Evolutionary conservation across 1,284 basidiomycete species (phyloP), one percentile per base, ranked within the genome.

Genomic region (Leccinum fallax): DNA sequence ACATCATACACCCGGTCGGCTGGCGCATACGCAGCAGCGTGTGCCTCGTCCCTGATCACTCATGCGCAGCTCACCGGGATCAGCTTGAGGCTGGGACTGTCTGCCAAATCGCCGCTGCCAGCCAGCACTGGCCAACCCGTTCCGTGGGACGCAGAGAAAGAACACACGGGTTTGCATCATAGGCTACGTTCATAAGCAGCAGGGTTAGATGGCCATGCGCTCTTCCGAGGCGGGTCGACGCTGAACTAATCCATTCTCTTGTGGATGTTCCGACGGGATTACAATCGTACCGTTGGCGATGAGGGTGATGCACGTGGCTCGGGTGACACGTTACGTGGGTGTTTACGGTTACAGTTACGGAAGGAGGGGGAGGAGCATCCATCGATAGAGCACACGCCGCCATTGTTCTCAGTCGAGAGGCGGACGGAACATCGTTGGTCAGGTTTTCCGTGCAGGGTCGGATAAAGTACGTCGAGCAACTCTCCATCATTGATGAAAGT

Each of bases 241-340:
- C 65, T 61, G 13, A 62, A 69, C 58, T 63, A 56, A 5, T 66
- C 63, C 5, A 58, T 66, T 16, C 24, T 64, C 55, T 46, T 71
- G 57, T 56, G 59, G n/a, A 43, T 58, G 30, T 67, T 66, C 63
- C 66, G 56, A 53, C 55, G 59, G 61, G 40, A 62, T 43, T 7
- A 9, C 7, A 16, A 49, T 26, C 7, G 13, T 24, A 24, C 21
- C 49, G 9, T 15, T 24, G 48, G 48, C 15, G 11, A 51, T 26
- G 24, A 13, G 13, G 15, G 48, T 3, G 19, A 13, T 46, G 19
- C 43, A 46, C 19, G 43, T 46, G 43, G 10, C 43, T 6, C 19
- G 19, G 19, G 11, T 46, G 43, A 13, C 43, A 13, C 6, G 43
- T 46, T 46, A 19, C 43, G 10, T 19, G 43, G n/a, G n/a, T 13